These are phyloP conservation scores for Hypsizygus ulmarius DNA, from an alignment of 1,284 basidiomycete genomes.

Conservation along the genomic window DNA sequence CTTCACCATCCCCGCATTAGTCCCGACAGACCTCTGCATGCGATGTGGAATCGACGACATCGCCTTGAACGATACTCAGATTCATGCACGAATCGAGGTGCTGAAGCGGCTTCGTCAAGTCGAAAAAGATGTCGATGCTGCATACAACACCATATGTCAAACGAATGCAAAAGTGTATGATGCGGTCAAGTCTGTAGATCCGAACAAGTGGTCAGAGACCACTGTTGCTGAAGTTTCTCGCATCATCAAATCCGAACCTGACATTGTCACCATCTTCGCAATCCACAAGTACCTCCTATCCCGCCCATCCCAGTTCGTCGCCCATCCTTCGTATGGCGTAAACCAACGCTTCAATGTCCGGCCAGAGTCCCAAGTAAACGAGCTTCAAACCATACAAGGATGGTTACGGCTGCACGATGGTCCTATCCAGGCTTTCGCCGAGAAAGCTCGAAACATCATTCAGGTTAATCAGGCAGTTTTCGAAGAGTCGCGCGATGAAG, in stretches of 20 bases:
- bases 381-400: conserved; percentile 50
- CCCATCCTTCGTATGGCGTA: conserved; percentile 54
- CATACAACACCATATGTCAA: conserved; percentile 34
- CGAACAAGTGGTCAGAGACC: conserved; percentile 49
- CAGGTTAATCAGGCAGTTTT: conserved; percentile 27
- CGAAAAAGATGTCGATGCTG: conserved; percentile 42
- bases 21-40: conserved; percentile 41
- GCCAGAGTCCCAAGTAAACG: conserved; percentile 57
- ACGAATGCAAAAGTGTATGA: conserved; percentile 41
- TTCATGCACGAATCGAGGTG: conserved; percentile 56
- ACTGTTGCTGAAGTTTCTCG: conserved; percentile 50
- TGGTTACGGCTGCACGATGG: conserved; percentile 48
- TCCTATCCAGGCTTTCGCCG: conserved; percentile 53
- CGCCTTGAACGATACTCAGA: conserved; percentile 34
- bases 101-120: conserved; percentile 53
- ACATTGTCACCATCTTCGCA: conserved; percentile 51
- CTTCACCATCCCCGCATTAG: conserved; percentile 55
- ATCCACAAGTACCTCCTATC: conserved; percentile 77
- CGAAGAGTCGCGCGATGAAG: conserved; percentile 33
- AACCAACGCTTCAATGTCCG: conserved; percentile 70
- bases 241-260: conserved; percentile 37
- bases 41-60: conserved; percentile 43
- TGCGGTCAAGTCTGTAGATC: conserved; percentile 42
- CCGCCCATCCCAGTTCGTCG: conserved; percentile 61
- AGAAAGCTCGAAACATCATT: conserved; percentile 53